These are phyloP conservation scores for Epichloe bromicola DNA, from an alignment of 2,329 filamentous ascomycete genomes.

Conservation along the genomic window DNA sequence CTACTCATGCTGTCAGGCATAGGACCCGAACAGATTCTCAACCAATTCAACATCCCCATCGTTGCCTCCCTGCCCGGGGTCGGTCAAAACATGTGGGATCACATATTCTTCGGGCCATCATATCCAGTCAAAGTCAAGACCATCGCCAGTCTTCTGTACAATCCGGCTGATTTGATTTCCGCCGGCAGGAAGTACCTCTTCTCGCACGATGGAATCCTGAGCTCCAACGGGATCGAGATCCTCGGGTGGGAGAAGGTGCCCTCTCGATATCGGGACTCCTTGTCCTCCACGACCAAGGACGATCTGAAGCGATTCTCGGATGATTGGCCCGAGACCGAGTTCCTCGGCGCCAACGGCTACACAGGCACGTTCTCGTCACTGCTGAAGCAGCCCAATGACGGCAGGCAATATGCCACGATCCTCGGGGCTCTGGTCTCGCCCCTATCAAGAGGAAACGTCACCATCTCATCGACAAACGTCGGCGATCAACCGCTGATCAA, in stretches of 20 bases:
- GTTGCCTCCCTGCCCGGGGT: conserved; percentile 1
- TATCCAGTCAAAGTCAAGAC: conserved; percentile 5
- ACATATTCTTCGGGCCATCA: conserved; percentile 6
- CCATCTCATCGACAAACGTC: conserved; percentile 20
- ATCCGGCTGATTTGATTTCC: neutral
- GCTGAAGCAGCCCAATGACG: neutral
- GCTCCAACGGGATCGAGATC: conserved; percentile 8
- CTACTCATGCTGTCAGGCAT: conserved; percentile 8
- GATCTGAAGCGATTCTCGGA: conserved; percentile 14
- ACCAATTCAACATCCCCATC: conserved; percentile 2
- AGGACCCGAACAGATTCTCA: conserved; percentile 2
- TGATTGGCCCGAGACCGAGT: conserved; percentile 25
- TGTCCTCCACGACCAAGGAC: conserved; percentile 10
- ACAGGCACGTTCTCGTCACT: neutral
- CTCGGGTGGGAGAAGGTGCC: conserved; percentile 19
- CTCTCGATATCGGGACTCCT: conserved; percentile 4
- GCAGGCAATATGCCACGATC: no score
- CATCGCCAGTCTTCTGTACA: neutral
- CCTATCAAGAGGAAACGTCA: conserved; percentile 28
- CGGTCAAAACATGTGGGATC: conserved; percentile 6
- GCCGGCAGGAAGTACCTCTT: neutral
- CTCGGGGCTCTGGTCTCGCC: conserved; percentile 1
- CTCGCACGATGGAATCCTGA: neutral
- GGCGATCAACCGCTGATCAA: conserved; percentile 27
- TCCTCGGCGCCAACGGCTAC: neutral